Evolutionary conservation across 257 asterid species (phyloP).

Genomic region (Phtheirospermum japonicum): DNA sequence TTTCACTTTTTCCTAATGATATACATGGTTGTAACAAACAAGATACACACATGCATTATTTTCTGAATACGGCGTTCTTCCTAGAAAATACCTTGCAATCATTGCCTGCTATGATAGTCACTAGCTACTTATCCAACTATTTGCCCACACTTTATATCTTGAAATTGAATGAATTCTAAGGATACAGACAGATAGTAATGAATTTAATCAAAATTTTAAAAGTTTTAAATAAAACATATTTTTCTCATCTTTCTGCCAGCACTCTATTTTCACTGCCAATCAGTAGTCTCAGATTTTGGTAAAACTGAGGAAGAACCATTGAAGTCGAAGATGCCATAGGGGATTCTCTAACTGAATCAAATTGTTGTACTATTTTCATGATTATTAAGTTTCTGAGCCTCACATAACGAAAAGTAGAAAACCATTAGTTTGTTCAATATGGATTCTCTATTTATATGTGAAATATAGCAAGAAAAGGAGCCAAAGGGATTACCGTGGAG

Average conservation of each 20-base stretch:
- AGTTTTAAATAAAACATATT: no score
- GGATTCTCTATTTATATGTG: constrained; percentile 8
- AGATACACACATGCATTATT: no score
- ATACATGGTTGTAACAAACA: no score
- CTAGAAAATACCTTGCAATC: neutral
- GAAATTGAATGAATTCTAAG: neutral
- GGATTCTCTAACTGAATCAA: neutral
- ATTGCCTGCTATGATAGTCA: neutral
- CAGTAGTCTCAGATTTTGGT: neutral
- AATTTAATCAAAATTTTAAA: no score
- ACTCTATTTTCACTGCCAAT: neutral
- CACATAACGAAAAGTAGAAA: neutral
- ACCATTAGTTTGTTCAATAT: neutral
- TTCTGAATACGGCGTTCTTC: no score
- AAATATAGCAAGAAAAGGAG: neutral
- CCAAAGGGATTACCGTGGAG: neutral
- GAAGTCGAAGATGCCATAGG: neutral
- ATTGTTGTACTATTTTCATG: constrained; percentile 6
- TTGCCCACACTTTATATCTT: neutral
- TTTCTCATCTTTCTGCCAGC: neutral
- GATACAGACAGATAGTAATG: no score
- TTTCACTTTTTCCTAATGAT: neutral
- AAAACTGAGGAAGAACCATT: neutral
- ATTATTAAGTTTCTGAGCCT: constrained; percentile 4
- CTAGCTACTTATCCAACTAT: neutral